Evolutionary conservation across 2,329 filamentous ascomycete genomes (phyloP).

Genomic region (Claviceps pazoutovae): DNA sequence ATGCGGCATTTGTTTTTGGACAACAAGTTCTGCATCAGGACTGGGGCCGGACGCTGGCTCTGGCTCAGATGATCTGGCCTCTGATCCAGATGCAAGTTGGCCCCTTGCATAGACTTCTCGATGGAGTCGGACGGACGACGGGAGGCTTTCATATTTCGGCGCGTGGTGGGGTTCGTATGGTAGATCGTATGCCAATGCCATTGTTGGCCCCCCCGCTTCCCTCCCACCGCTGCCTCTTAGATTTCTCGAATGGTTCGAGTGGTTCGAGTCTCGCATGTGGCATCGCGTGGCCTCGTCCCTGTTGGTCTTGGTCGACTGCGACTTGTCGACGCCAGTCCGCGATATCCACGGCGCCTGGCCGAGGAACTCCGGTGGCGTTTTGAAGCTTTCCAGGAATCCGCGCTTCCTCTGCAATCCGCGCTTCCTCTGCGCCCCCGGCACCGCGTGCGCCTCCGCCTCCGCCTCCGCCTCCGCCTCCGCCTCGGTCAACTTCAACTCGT

Average conservation of each 20-base stretch:
- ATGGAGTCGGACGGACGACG: not conserved
- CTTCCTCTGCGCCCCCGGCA: conserved; percentile 4
- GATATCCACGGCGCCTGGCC: conserved; percentile 1
- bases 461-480: not conserved
- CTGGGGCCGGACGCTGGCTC: not conserved
- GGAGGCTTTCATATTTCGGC: not conserved
- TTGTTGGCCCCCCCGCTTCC: not conserved
- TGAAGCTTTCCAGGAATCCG: conserved; percentile 5
- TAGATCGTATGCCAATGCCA: not conserved
- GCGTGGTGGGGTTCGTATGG: not conserved
- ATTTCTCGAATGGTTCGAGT: too few species aligned
- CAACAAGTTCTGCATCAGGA: too few species aligned
- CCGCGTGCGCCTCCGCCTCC: not conserved
- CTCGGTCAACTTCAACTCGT: not conserved
- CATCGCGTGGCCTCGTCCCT: not conserved
- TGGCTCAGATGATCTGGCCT: not conserved
- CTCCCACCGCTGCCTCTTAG: not conserved
- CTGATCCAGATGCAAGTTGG: not conserved
- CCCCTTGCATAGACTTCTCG: not conserved
- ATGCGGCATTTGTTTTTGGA: not conserved
- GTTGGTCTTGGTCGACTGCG: not conserved
- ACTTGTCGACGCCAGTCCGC: conserved; percentile 1
- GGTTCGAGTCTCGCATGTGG: not conserved
- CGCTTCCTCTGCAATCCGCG: conserved; percentile 3
- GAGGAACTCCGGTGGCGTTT: not conserved